Conservation (phyloP, 2,329 filamentous ascomycete genomes). For the Coniochaeta sp. region DNA sequence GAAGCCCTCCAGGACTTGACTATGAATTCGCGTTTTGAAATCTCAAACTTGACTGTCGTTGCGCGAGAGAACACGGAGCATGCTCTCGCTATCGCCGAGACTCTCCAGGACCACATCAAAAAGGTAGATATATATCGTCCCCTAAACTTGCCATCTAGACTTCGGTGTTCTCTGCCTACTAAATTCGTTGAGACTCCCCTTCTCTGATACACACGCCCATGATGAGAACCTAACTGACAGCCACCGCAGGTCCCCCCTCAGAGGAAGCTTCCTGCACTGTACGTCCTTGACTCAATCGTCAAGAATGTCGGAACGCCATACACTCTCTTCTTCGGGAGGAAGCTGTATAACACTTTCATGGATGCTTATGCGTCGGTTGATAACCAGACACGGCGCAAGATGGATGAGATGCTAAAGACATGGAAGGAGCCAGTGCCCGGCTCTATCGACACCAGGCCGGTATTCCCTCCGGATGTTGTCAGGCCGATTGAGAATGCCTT, state of each 20-base stretch:
- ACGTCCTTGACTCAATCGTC: constrained; percentile 95
- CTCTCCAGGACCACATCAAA: constrained; percentile 87
- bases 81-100: constrained; percentile 85
- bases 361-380: constrained; percentile 90
- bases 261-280: constrained; percentile 91
- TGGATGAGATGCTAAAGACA: constrained; percentile 95
- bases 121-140: constrained; percentile 58
- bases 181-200: neutral
- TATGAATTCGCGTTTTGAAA: constrained; percentile 87
- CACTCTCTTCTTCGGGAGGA: constrained; percentile 86
- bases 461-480: constrained; percentile 82
- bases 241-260: constrained; percentile 65
- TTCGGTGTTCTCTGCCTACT: neutral
- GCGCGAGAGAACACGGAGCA: constrained; percentile 96
- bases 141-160: neutral
- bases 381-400: constrained; percentile 70
- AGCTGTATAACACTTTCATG: constrained; percentile 93
- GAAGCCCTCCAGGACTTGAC: constrained; percentile 88
- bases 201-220: neutral
- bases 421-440: constrained; percentile 97
- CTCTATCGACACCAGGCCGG: constrained; percentile 83
- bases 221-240: constrained; percentile 11
- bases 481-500: constrained; percentile 90
- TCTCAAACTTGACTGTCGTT: constrained; percentile 94
- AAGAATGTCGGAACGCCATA: constrained; percentile 99